Conservation (phyloP, 2,329 filamentous ascomycete species). For the Cryphonectria carpinicola region DNA sequence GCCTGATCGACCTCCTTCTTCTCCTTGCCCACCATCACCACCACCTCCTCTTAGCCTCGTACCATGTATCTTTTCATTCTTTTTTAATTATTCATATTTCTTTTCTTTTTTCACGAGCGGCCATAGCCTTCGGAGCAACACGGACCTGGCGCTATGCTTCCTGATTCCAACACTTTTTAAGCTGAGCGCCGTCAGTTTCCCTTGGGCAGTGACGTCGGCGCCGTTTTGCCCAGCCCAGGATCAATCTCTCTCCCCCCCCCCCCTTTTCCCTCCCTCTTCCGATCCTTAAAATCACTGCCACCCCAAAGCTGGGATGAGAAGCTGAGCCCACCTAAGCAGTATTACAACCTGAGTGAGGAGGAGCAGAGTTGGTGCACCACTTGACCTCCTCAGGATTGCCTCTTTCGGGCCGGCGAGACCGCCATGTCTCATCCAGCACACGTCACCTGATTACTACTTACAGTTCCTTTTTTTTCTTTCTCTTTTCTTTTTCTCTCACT, state of each 20-base stretch:
- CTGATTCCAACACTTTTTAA: not conserved
- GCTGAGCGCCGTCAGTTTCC: not conserved
- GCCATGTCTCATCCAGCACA: slow-evolving; percentile 1
- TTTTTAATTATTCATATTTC: not conserved
- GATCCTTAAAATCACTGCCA: not conserved
- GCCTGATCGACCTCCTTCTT: no score
- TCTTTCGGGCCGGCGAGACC: slow-evolving; percentile 7
- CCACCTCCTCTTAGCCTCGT: not conserved
- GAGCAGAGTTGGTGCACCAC: not conserved
- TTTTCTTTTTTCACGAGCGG: not conserved
- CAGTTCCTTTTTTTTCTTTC: not conserved
- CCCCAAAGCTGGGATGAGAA: no score
- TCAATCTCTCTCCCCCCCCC: not conserved
- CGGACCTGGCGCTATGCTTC: not conserved
- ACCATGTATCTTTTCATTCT: not conserved
- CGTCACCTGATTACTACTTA: not conserved
- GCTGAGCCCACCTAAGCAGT: no score
- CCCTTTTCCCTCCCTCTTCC: no score
- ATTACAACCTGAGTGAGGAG: not conserved
- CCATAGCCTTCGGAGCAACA: not conserved
- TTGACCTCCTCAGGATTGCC: not conserved
- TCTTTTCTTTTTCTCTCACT: not conserved
- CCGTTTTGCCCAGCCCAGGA: not conserved
- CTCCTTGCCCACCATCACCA: no score
- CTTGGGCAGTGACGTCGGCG: not conserved